Percentiles rank a stretch among this genome's conserved stretches.
Evolutionary conservation across 1,284 basidiomycete species (phyloP).

Genomic region (Exobasidium cylindrosporum): DNA sequence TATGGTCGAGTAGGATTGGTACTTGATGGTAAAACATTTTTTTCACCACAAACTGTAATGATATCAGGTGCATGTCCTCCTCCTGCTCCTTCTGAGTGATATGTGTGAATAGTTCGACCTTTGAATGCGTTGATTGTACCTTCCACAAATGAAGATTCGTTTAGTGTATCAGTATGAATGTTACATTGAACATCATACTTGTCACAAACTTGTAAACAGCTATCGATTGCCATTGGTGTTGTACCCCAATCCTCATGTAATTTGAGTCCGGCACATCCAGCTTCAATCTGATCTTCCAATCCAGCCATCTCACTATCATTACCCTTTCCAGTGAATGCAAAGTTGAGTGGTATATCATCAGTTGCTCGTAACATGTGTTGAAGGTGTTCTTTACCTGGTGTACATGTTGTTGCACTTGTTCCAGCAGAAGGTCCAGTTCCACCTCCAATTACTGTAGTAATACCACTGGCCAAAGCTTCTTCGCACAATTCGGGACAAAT

Average conservation of each 20-base stretch:
- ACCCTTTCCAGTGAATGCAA: constrained; percentile 74
- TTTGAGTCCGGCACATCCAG: constrained; percentile 88
- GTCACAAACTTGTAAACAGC: constrained; percentile 75
- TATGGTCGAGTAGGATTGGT: constrained; percentile 96
- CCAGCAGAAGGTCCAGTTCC: constrained; percentile 84
- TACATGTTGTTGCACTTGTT: constrained; percentile 91
- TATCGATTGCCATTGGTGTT: constrained; percentile 79
- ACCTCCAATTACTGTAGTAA: constrained; percentile 58
- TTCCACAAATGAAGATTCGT: constrained; percentile 90
- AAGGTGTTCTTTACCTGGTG: constrained; percentile 61
- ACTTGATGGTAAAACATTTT: constrained; percentile 92
- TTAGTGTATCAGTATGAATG: constrained; percentile 95
- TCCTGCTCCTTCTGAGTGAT: constrained; percentile 49
- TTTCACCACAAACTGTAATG: constrained; percentile 84
- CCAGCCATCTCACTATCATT: constrained; percentile 75
- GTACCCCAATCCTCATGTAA: constrained; percentile 98
- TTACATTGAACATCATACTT: constrained; percentile 95
- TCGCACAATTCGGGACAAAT: constrained; percentile 85
- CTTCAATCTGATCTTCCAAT: constrained; percentile 77
- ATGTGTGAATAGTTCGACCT: constrained; percentile 85
- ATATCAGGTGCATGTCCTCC: constrained; percentile 98
- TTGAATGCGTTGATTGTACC: constrained; percentile 90
- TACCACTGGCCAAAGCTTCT: constrained; percentile 62
- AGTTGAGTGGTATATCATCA: constrained; percentile 85
- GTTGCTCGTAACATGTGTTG: constrained; percentile 61